A percentile compares a stretch with the other conserved stretches of the same genome.
These are phyloP conservation scores for Papiliotrema terrestris DNA, from an alignment of 1,284 basidiomycete genomes.

Conservation along the genomic window DNA sequence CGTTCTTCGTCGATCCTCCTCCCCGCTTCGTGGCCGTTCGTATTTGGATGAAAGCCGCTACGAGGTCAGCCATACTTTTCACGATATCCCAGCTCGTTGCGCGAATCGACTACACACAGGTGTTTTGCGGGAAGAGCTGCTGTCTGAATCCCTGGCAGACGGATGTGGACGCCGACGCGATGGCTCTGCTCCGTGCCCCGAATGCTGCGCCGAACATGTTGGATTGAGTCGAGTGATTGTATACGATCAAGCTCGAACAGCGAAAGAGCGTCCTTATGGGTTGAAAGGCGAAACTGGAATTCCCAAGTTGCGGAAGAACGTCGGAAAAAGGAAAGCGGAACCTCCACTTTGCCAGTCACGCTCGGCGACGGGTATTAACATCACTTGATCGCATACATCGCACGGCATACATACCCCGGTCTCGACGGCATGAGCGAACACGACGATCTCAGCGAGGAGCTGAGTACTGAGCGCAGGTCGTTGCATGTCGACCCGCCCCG, in stretches of 20 bases:
- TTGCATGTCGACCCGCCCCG: conserved; percentile 29
- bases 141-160: conserved; percentile 5
- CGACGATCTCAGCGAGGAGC: conserved; percentile 14
- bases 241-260: too few relatives aligned
- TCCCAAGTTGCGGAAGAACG: background rate
- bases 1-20: conserved; percentile 85
- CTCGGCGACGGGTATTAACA: too few relatives aligned
- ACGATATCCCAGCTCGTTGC: background rate
- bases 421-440: conserved; percentile 1
- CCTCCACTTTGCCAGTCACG: background rate
- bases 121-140: conserved; percentile 1
- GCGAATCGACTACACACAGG: background rate
- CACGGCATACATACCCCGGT: too few relatives aligned
- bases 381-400: too few relatives aligned
- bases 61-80: background rate
- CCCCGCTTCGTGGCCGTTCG: conserved; percentile 92
- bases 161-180: background rate
- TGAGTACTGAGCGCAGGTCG: conserved; percentile 17
- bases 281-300: background rate
- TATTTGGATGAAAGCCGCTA: conserved; percentile 53
- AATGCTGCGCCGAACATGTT: background rate
- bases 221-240: background rate
- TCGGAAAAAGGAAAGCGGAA: background rate
- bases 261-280: background rate
- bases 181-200: background rate